These are phyloP conservation scores for Rhizophora apiculata DNA, from an alignment of 345 rosid species.

Conservation along the genomic window DNA sequence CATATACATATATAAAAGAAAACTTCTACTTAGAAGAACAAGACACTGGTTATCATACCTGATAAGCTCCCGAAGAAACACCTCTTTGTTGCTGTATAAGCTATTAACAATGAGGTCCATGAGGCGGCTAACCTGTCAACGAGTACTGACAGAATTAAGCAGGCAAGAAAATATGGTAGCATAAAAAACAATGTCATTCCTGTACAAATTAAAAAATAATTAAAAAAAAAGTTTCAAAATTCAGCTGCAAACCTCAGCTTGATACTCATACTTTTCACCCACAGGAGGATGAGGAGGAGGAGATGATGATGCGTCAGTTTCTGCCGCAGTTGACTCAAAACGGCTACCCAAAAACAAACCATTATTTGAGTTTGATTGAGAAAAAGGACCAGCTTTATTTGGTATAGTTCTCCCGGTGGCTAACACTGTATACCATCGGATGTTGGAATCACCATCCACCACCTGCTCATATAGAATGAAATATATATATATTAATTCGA, in stretches of 20 bases:
- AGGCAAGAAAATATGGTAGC: not conserved
- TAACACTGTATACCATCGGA: conserved; percentile 57
- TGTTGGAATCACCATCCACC: conserved; percentile 30
- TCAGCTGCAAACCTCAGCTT: conserved; percentile 67
- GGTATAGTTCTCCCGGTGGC: conserved; percentile 32
- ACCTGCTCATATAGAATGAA: conserved; percentile 32
- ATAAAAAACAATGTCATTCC: conserved; percentile 5
- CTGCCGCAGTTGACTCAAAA: conserved; percentile 63
- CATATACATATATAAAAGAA: no score
- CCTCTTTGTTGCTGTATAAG: conserved; percentile 96
- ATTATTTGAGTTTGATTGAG: conserved; percentile 32
- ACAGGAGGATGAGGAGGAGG: conserved; percentile 40
- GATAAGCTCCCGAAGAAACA: conserved; percentile 91
- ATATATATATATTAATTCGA: not conserved
- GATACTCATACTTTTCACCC: conserved; percentile 82
- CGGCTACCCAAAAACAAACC: conserved; percentile 45
- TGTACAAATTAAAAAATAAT: not conserved
- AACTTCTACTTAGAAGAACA: not conserved
- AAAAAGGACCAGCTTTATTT: conserved; percentile 16
- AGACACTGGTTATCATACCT: conserved; percentile 41
- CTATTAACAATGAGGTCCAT: conserved; percentile 98
- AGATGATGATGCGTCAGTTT: conserved; percentile 50
- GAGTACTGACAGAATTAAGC: not conserved
- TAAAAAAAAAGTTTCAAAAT: not conserved
- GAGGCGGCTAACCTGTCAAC: conserved; percentile 86